phyloP scores from a whole-genome alignment of 306 rosid species.

The Cucurbita moschata region DNA sequence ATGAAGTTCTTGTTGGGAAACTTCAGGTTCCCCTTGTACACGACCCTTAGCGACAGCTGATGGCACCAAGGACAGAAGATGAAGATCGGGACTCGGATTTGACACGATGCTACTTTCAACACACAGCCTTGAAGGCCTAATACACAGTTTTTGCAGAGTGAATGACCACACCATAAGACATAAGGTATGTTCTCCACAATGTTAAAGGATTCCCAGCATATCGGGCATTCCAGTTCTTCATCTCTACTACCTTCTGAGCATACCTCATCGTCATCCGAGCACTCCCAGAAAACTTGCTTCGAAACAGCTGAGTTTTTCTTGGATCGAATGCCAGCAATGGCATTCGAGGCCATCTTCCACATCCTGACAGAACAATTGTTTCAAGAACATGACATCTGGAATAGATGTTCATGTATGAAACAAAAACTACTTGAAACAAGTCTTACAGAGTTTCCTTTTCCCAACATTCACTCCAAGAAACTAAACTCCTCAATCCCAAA shows the following conservation, averaged over 20 bases:
- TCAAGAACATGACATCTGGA: background rate
- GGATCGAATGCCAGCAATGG: slow-evolving; percentile 44
- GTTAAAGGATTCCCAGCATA: slow-evolving; percentile 88
- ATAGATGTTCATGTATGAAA: background rate
- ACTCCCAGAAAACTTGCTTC: slow-evolving; percentile 35
- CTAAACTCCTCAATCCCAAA: background rate
- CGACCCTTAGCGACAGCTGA: slow-evolving; percentile 44
- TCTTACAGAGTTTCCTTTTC: background rate
- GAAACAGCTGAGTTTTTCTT: slow-evolving; percentile 37
- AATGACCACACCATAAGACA: slow-evolving; percentile 94
- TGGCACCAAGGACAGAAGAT: slow-evolving; percentile 92
- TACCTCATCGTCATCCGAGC: slow-evolving; percentile 81
- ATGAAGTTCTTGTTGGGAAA: slow-evolving; percentile 76
- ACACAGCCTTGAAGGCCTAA: slow-evolving; percentile 85
- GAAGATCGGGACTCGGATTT: slow-evolving; percentile 49
- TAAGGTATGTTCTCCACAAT: slow-evolving; percentile 90
- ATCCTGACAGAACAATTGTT: slow-evolving; percentile 16
- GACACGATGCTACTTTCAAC: slow-evolving; percentile 52
- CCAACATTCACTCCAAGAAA: background rate
- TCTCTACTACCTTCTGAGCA: slow-evolving; percentile 65
- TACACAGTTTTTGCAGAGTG: slow-evolving; percentile 74
- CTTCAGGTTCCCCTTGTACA: slow-evolving; percentile 61
- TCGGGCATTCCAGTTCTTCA: slow-evolving; percentile 83
- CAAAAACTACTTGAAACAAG: background rate
- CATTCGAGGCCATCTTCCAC: slow-evolving; percentile 74